A percentile compares a stretch with the other conserved stretches of the same genome.
Conservation (phyloP, 1,284 basidiomycete species). For the Rhodotorula sp. region DNA sequence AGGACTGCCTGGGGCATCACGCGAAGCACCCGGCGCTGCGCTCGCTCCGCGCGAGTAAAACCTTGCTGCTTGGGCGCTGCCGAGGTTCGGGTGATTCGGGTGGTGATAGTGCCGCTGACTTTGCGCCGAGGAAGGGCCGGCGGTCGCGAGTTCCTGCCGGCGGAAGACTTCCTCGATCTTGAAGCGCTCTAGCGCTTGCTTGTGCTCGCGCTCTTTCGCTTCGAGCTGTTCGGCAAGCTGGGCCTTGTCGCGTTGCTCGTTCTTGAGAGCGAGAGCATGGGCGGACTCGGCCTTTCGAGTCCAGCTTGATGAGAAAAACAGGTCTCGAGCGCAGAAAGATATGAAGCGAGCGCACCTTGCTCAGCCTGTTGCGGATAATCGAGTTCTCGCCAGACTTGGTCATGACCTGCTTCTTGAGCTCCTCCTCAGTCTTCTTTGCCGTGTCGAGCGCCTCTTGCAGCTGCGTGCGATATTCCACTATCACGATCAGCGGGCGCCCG, state of each 20-base stretch:
- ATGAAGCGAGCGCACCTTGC: constrained; percentile 2
- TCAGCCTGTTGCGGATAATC: constrained; percentile 12
- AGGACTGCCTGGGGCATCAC: not conserved
- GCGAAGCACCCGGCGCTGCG: not conserved
- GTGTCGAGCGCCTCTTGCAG: constrained; percentile 8
- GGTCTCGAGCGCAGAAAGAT: too few species aligned
- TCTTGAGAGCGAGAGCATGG: not conserved
- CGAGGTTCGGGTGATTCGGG: not conserved
- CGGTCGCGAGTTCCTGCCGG: constrained; percentile 26
- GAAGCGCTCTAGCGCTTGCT: constrained; percentile 3
- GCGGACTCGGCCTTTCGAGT: constrained; percentile 8
- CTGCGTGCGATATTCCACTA: not conserved
- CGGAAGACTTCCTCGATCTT: constrained; percentile 22
- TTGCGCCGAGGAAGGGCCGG: not conserved
- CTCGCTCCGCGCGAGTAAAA: not conserved
- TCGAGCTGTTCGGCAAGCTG: constrained; percentile 12
- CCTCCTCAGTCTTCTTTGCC: not conserved
- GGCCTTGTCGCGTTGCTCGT: constrained; percentile 14
- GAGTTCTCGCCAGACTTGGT: constrained; percentile 20
- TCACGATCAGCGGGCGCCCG: too few species aligned
- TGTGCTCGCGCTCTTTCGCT: constrained; percentile 21
- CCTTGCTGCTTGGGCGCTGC: not conserved
- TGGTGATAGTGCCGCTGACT: constrained; percentile 10
- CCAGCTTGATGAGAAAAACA: too few species aligned
- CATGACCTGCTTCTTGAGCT: not conserved